Conservation (phyloP, 2,329 filamentous ascomycete genomes). For the Hymenoscyphus salicellus region DNA sequence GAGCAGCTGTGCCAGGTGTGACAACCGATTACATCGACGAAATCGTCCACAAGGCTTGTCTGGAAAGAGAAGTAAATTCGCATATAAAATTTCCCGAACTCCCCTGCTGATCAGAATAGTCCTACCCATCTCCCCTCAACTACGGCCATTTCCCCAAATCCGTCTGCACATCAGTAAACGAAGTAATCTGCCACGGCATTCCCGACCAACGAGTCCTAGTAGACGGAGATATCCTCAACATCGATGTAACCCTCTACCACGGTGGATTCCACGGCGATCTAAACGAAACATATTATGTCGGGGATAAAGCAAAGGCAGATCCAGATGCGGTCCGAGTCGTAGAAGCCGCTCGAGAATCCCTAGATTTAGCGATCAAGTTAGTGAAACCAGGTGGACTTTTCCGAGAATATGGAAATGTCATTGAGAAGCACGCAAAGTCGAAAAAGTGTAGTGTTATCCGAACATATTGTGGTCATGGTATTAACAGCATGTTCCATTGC, state of each 20-base stretch:
- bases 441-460: slow-evolving; percentile 86
- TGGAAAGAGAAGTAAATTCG: slow-evolving; percentile 78
- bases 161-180: slow-evolving; percentile 92
- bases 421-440: slow-evolving; percentile 90
- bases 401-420: slow-evolving; percentile 88
- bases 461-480: slow-evolving; percentile 93
- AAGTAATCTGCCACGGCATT: slow-evolving; percentile 98
- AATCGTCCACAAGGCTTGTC: slow-evolving; percentile 88
- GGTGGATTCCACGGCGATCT: slow-evolving; percentile 93
- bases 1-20: slow-evolving; percentile 80
- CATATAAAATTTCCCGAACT: not conserved
- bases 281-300: slow-evolving; percentile 98
- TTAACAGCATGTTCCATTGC: slow-evolving; percentile 91
- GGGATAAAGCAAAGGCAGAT: slow-evolving; percentile 78
- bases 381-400: slow-evolving; percentile 93
- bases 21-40: slow-evolving; percentile 95
- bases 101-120: slow-evolving; percentile 49
- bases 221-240: slow-evolving; percentile 95
- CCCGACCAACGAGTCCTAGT: slow-evolving; percentile 82
- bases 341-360: slow-evolving; percentile 82
- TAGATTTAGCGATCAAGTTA: slow-evolving; percentile 85
- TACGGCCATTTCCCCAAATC: slow-evolving; percentile 98
- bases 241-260: slow-evolving; percentile 93
- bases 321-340: slow-evolving; percentile 86
- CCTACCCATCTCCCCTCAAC: slow-evolving; percentile 91